Evolutionary conservation across 768 basidiomycete genomes (phyloP).

Genomic region (Lactarius tabidus): DNA sequence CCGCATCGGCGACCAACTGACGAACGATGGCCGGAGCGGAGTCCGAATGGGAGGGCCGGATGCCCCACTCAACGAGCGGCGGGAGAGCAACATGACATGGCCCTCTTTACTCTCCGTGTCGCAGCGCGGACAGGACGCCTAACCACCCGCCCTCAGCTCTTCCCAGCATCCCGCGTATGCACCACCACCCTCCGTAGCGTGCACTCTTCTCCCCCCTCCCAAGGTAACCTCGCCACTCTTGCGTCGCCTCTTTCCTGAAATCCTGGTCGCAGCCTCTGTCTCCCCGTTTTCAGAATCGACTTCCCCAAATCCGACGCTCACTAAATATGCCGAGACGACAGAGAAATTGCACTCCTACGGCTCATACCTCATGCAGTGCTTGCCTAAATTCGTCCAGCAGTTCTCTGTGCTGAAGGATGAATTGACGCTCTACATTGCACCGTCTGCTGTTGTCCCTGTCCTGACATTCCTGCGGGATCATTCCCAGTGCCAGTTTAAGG

Average conservation of each 20-base stretch:
- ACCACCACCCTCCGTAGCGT: conserved; percentile 16
- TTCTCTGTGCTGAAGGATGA: conserved; percentile 97
- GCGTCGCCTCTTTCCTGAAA: neutral
- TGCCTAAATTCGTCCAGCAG: conserved; percentile 97
- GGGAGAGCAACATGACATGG: conserved; percentile 34
- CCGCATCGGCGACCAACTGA: neutral
- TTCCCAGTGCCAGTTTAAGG: conserved; percentile 91
- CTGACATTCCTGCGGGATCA: conserved; percentile 94
- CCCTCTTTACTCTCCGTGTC: conserved; percentile 42
- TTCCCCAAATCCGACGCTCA: conserved; percentile 79
- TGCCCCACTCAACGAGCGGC: conserved; percentile 7
- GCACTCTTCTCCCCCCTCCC: conserved; percentile 34
- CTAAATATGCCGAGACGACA: conserved; percentile 66
- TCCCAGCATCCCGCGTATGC: conserved; percentile 40
- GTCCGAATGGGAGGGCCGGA: conserved; percentile 16
- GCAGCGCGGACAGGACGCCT: conserved; percentile 43
- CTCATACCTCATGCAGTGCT: conserved; percentile 86
- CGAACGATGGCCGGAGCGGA: conserved; percentile 20
- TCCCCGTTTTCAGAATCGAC: conserved; percentile 88
- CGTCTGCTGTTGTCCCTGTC: conserved; percentile 76
- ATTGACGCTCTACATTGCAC: conserved; percentile 82
- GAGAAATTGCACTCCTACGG: conserved; percentile 86
- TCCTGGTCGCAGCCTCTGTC: conserved; percentile 45
- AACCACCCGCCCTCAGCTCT: conserved; percentile 37
- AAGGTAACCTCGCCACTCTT: conserved; percentile 39